Evolutionary conservation across 2,329 filamentous ascomycete genomes (phyloP).

Genomic region (Lachnellula occidentalis): DNA sequence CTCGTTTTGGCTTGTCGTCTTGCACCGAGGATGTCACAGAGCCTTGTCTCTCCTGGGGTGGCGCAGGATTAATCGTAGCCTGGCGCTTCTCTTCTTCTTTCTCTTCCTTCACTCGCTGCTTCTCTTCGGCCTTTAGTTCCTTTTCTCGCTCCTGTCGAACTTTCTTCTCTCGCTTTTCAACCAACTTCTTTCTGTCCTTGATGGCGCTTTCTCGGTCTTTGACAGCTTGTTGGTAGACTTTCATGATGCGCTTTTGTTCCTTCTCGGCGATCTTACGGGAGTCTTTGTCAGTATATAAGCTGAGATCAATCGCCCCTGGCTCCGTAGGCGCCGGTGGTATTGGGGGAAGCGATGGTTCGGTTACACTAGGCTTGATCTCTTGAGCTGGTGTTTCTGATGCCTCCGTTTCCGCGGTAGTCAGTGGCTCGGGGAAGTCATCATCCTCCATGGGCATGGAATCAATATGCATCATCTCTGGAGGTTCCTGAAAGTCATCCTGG

Average conservation of each 20-base stretch:
- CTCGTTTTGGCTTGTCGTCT: slow-evolving; percentile 28
- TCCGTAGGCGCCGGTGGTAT: slow-evolving; percentile 48
- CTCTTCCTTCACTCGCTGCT: slow-evolving; percentile 29
- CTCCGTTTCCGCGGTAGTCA: not conserved
- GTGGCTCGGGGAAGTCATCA: slow-evolving; percentile 11
- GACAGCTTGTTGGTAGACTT: slow-evolving; percentile 59
- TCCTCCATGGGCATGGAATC: slow-evolving; percentile 38
- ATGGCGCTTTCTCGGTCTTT: slow-evolving; percentile 62
- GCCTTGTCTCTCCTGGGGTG: slow-evolving; percentile 10
- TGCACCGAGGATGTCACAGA: slow-evolving; percentile 12
- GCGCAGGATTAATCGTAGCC: slow-evolving; percentile 17
- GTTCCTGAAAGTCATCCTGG: slow-evolving; percentile 21
- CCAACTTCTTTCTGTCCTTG: slow-evolving; percentile 55
- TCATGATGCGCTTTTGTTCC: slow-evolving; percentile 56
- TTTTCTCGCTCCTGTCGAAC: slow-evolving; percentile 36
- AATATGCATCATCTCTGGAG: slow-evolving; percentile 31
- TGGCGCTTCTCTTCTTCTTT: slow-evolving; percentile 29
- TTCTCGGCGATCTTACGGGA: slow-evolving; percentile 64
- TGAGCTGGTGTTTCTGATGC: slow-evolving; percentile 1
- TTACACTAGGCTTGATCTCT: slow-evolving; percentile 25
- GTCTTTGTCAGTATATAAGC: slow-evolving; percentile 56
- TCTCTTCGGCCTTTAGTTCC: slow-evolving; percentile 29
- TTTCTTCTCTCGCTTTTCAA: slow-evolving; percentile 46
- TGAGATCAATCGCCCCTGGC: slow-evolving; percentile 51
- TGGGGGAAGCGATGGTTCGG: slow-evolving; percentile 39